phyloP scores from a whole-genome alignment of 2,329 filamentous ascomycete species.

The Iodosphaeria phyllophila region DNA sequence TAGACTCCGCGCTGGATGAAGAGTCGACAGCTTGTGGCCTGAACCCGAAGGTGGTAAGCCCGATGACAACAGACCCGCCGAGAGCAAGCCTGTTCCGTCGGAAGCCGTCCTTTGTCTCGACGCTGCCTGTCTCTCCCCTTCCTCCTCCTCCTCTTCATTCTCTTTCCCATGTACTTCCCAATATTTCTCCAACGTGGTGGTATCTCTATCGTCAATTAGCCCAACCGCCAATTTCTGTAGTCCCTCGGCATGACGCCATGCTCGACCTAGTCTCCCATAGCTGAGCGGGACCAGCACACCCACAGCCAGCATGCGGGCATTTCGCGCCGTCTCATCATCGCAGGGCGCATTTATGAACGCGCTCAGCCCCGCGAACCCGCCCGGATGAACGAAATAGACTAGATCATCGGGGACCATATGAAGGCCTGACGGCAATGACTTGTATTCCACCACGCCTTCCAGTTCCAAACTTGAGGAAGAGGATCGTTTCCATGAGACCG shows the following conservation, averaged over 20 bases:
- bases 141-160: no score
- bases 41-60: no score
- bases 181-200: constrained; percentile 52
- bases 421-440: constrained; percentile 81
- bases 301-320: constrained; percentile 85
- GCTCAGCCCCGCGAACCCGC: constrained; percentile 68
- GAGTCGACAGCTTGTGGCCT: constrained; percentile 52
- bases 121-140: no score
- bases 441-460: constrained; percentile 85
- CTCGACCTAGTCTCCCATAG: constrained; percentile 67
- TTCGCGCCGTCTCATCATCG: constrained; percentile 55
- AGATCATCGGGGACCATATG: constrained; percentile 80
- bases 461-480: constrained; percentile 51
- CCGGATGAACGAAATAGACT: constrained; percentile 88
- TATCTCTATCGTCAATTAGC: constrained; percentile 48
- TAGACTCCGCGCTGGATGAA: constrained; percentile 77
- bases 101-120: no score
- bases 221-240: constrained; percentile 54
- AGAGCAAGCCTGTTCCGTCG: constrained; percentile 38
- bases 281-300: constrained; percentile 75
- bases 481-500: constrained; percentile 77
- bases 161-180: constrained; percentile 64
- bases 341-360: constrained; percentile 77
- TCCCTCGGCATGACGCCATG: constrained; percentile 69
- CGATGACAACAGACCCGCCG: no score